Evolutionary conservation across 2,329 filamentous ascomycete genomes (phyloP).

Genomic region (Diplocarpon rosae): DNA sequence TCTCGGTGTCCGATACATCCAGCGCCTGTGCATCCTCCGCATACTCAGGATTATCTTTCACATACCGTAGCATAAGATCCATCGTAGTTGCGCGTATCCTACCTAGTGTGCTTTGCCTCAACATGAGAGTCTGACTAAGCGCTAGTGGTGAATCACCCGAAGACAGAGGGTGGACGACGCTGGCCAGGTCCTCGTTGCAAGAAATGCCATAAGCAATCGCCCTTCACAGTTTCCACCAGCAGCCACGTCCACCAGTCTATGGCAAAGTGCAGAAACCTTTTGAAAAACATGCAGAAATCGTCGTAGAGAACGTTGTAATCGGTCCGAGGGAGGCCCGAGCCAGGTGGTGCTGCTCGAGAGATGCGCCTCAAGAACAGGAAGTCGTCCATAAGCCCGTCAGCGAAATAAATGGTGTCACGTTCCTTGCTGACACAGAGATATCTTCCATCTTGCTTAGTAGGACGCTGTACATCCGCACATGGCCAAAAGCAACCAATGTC

Average conservation of each 20-base stretch:
- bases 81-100: not conserved
- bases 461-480: not conserved
- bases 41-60: not conserved
- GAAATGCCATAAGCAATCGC: slow-evolving; percentile 1
- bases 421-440: slow-evolving; percentile 2
- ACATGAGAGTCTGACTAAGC: not conserved
- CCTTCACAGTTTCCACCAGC: slow-evolving; percentile 1
- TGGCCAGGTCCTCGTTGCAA: not conserved
- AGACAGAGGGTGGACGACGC: not conserved
- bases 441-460: not conserved
- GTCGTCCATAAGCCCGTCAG: slow-evolving; percentile 2
- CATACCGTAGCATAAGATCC: not conserved
- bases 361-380: slow-evolving; percentile 2
- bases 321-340: not conserved
- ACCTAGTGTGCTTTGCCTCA: slow-evolving; percentile 1
- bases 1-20: not conserved
- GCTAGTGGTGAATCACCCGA: too few relatives aligned
- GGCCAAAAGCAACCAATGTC: not conserved
- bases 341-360: not conserved
- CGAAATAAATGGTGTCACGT: slow-evolving; percentile 3
- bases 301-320: not conserved
- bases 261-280: slow-evolving; percentile 2
- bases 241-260: slow-evolving; percentile 6
- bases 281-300: not conserved
- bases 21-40: not conserved